Evolutionary conservation across 768 basidiomycete species (phyloP), one percentile per base, ranked within the genome.

Genomic region (Boletus sensibilis): DNA sequence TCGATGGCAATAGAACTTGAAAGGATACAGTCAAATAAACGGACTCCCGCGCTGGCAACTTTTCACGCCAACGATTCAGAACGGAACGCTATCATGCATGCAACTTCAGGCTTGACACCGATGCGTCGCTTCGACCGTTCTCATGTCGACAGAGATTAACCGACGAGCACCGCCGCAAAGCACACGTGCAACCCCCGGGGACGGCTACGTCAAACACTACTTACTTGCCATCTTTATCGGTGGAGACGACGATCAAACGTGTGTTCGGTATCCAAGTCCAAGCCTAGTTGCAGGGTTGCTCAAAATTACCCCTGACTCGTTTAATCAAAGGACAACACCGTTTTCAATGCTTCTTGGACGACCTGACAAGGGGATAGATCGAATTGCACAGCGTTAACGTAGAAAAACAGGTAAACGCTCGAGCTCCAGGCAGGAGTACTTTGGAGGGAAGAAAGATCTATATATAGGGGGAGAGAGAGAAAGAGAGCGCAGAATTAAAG

Each of bases 341-440:
- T 33, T 34, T 18, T 25, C 51, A 38, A 21, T 12, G 14, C 6
- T 23, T 33, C 29, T 16, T 7, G n/a, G 12, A 35, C 29, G 25
- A 47, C 38, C 29, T 29, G 41, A 46, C 52, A 35, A 34, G 7
- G 9, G 5, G 1, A 6, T 18, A 43, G 40, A 50, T 43, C 50
- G 49, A 52, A 45, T 41, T 59, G 35, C 18, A 20, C 27, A 47
- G 52, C 40, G 47, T 61, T 21, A 37, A 44, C 31, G 21, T 35
- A 34, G 38, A 52, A 50, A 40, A 51, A 55, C 46, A 65, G 41
- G 40, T n/a, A 50, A 57, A 57, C 51, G 48, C 61, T 66, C 64
- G 27, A 63, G 61, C 64, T 57, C 64, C 58, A 29, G 64, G 64
- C 64, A 45, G 41, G 57, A 50, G 56, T 38, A 45, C 11, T 43